Conservation (phyloP, 164 flowering plant species). For the Taxillus chinensis region DNA sequence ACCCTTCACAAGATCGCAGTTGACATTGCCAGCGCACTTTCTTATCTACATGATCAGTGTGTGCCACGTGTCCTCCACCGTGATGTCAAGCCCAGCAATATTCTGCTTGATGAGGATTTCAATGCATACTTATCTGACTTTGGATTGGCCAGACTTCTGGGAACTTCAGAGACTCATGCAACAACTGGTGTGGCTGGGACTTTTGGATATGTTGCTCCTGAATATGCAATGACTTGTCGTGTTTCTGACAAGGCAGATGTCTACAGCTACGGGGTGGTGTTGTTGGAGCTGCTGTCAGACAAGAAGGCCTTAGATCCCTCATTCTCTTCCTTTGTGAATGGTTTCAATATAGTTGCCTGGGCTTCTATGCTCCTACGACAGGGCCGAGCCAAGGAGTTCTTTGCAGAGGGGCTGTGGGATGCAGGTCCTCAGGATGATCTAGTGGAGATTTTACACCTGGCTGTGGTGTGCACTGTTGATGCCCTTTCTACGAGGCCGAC, state of each 20-base stretch:
- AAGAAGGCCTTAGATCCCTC: slow-evolving; percentile 90
- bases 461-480: slow-evolving; percentile 82
- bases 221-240: slow-evolving; percentile 94
- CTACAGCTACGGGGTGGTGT: slow-evolving; percentile 85
- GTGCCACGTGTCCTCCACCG: slow-evolving; percentile 95
- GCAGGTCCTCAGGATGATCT: slow-evolving; percentile 77
- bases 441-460: slow-evolving; percentile 73
- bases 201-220: slow-evolving; percentile 92
- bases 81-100: slow-evolving; percentile 92
- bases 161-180: slow-evolving; percentile 93
- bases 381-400: slow-evolving; percentile 81
- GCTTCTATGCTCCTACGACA: slow-evolving; percentile 83
- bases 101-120: slow-evolving; percentile 67
- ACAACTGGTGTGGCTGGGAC: slow-evolving; percentile 96
- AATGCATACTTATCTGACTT: slow-evolving; percentile 89
- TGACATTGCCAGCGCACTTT: slow-evolving; percentile 80
- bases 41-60: slow-evolving; percentile 82
- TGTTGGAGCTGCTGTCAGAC: slow-evolving; percentile 79
- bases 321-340: slow-evolving; percentile 74
- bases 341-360: slow-evolving; percentile 89
- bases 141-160: slow-evolving; percentile 79
- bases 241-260: slow-evolving; percentile 95
- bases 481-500: slow-evolving; percentile 76
- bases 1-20: slow-evolving; percentile 78
- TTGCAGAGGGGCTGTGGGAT: slow-evolving; percentile 80